Percentiles rank a stretch among this genome's conserved stretches.
Conservation (phyloP, 768 basidiomycete genomes). For the Mycena galopus region DNA sequence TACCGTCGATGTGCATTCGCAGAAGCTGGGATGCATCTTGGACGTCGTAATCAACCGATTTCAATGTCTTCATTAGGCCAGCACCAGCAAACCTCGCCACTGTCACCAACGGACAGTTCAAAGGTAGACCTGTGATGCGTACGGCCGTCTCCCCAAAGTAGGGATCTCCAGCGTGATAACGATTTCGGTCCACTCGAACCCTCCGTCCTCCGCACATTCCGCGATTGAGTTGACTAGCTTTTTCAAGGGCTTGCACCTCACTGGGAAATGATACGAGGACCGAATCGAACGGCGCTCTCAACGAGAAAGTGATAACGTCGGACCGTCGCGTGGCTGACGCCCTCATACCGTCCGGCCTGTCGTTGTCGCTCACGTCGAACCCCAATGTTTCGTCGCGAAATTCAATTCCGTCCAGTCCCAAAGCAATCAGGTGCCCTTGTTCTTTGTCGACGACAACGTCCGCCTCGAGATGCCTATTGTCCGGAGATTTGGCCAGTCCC, state of each 20-base stretch:
- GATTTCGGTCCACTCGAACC: not conserved
- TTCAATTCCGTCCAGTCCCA: not conserved
- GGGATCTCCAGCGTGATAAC: not conserved
- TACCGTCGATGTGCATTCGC: not conserved
- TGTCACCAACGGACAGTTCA: constrained; percentile 2
- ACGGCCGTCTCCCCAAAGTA: constrained; percentile 5
- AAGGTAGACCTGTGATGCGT: constrained; percentile 3
- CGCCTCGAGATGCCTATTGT: constrained; percentile 3
- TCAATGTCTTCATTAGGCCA: not conserved
- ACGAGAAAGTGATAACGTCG: constrained; percentile 1
- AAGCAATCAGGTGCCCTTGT: not conserved
- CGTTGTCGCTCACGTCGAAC: constrained; percentile 2
- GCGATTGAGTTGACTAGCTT: not conserved
- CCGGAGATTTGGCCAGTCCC: constrained; percentile 9
- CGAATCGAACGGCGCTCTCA: constrained; percentile 3
- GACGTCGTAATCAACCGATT: constrained; percentile 2
- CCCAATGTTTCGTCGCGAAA: constrained; percentile 1
- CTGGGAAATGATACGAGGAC: constrained; percentile 3
- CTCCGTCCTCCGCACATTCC: constrained; percentile 4
- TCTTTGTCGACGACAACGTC: constrained; percentile 5
- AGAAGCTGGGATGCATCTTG: not conserved
- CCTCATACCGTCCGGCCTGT: not conserved
- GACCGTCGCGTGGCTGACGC: not conserved
- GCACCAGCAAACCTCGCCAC: constrained; percentile 3
- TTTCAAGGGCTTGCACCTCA: not conserved